These are phyloP conservation scores for Pichia thaimueangensis DNA, from an alignment of 805 yeast genomes.

Conservation along the genomic window DNA sequence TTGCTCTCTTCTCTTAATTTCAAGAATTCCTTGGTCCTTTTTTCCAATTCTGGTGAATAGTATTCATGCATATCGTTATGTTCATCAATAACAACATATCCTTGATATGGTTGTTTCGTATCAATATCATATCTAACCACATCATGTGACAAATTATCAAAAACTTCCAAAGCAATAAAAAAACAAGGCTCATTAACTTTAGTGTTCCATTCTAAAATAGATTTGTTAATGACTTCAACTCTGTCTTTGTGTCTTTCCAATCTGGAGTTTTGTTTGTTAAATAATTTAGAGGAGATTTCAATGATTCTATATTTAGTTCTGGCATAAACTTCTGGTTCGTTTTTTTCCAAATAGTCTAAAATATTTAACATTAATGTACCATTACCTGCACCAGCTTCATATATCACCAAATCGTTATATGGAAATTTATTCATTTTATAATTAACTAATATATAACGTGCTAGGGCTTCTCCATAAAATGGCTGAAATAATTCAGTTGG, in stretches of 20 bases:
- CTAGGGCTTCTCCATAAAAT: constrained; percentile 78
- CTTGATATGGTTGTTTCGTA: constrained; percentile 67
- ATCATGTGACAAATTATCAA: constrained; percentile 82
- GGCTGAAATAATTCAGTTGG: constrained; percentile 86
- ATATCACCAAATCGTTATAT: constrained; percentile 63
- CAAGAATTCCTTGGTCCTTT: constrained; percentile 49
- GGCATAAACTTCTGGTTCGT: constrained; percentile 68
- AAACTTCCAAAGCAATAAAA: constrained; percentile 73
- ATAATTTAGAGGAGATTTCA: constrained; percentile 62
- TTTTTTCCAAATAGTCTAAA: constrained; percentile 51
- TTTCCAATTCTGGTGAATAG: constrained; percentile 55
- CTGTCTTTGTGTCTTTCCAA: constrained; percentile 40
- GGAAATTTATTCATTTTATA: constrained; percentile 65
- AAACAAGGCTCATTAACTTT: constrained; percentile 60
- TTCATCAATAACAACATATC: constrained; percentile 66
- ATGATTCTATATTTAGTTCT: constrained; percentile 64
- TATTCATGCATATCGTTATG: constrained; percentile 72
- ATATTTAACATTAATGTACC: constrained; percentile 79
- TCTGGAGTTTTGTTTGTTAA: constrained; percentile 43
- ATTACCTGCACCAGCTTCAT: constrained; percentile 89
- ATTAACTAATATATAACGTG: constrained; percentile 67
- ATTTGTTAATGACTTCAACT: constrained; percentile 62
- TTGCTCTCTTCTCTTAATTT: constrained; percentile 46
- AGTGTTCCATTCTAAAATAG: constrained; percentile 69
- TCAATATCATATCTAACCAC: constrained; percentile 65